Percentiles rank a stretch among this genome's conserved stretches.
These are phyloP conservation scores for carrot (Daucus carota) DNA, from an alignment of 129 eudicot genomes.

Conservation along the genomic window DNA sequence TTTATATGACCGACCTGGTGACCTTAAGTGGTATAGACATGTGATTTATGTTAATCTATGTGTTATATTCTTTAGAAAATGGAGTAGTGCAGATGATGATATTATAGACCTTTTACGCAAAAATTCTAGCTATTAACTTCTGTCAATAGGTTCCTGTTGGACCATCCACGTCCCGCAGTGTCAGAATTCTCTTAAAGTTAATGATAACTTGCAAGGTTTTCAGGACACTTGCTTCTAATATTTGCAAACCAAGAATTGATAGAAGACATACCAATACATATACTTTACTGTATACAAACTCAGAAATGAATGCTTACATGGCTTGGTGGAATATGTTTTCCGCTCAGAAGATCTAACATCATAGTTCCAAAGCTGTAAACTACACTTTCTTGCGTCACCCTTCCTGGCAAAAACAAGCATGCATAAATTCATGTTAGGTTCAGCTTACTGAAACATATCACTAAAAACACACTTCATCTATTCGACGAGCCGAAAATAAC, in stretches of 20 bases:
- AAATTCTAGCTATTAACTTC: background rate
- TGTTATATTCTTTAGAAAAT: background rate
- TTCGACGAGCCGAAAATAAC: background rate
- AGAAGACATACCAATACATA: background rate
- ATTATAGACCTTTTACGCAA: background rate
- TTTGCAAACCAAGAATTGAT: background rate
- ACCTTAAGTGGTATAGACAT: background rate
- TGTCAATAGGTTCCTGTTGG: background rate
- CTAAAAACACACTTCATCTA: background rate
- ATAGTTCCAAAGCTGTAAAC: constrained; percentile 90
- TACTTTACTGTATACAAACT: background rate
- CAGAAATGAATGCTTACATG: constrained; percentile 38
- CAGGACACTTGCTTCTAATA: background rate
- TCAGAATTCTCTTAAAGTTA: background rate
- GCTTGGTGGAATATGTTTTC: constrained; percentile 96
- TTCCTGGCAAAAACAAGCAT: constrained; percentile 44
- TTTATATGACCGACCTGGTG: background rate
- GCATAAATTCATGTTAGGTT: background rate
- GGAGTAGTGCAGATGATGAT: background rate
- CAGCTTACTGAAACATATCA: background rate
- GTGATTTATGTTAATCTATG: background rate
- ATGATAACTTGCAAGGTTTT: background rate
- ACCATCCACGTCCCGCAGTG: background rate
- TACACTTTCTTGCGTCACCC: constrained; percentile 89
- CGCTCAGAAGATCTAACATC: constrained; percentile 87